Evolutionary conservation across 2,329 filamentous ascomycete genomes (phyloP).

Genomic region (Xylaria sp.): DNA sequence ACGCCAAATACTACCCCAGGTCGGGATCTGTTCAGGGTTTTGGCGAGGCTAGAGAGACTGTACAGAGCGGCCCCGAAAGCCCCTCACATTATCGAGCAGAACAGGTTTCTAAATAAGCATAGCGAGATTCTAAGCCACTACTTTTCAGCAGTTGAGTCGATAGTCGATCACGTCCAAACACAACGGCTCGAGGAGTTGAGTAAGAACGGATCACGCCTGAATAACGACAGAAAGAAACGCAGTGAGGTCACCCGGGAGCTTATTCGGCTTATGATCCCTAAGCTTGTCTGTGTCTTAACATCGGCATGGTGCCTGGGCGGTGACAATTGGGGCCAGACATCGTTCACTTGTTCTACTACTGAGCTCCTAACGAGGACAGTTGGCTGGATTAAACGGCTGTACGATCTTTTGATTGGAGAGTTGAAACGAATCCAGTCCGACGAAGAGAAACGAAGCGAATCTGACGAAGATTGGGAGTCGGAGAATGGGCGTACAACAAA

Average conservation of each 20-base stretch:
- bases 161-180: constrained; percentile 27
- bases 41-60: constrained; percentile 32
- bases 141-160: constrained; percentile 25
- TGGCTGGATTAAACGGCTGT: constrained; percentile 30
- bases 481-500: neutral
- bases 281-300: constrained; percentile 29
- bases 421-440: constrained; percentile 9
- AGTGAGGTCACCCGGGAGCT: constrained; percentile 29
- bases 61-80: constrained; percentile 21
- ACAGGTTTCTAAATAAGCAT: constrained; percentile 30
- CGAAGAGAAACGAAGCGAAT: neutral
- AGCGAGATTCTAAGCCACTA: constrained; percentile 30
- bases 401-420: constrained; percentile 22
- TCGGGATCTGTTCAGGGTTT: constrained; percentile 22
- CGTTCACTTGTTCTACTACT: constrained; percentile 29
- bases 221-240: constrained; percentile 15
- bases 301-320: constrained; percentile 33
- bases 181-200: constrained; percentile 12
- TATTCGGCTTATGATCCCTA: constrained; percentile 29
- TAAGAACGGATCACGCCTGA: constrained; percentile 4
- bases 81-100: constrained; percentile 29
- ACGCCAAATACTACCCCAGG: constrained; percentile 21
- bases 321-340: constrained; percentile 12
- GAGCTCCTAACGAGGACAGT: constrained; percentile 29
- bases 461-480: constrained; percentile 2